phyloP scores from a whole-genome alignment of 2,329 filamentous ascomycete species.

The Colletotrichum lini region DNA sequence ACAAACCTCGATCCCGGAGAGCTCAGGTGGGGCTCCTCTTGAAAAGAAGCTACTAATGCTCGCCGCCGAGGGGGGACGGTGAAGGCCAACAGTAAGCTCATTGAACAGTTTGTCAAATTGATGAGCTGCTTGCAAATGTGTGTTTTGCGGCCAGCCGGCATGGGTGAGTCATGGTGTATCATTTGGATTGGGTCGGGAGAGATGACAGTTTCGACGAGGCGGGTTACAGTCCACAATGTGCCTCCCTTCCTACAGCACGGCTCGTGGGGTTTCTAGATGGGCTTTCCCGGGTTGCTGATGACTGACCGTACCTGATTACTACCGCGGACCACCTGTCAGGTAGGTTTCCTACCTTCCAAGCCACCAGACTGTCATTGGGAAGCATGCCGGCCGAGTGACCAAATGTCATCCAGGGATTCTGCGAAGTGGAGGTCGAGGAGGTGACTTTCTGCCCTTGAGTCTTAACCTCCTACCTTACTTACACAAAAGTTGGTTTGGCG shows the following conservation, averaged over 20 bases:
- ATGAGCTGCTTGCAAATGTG: neutral
- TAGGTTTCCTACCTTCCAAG: neutral
- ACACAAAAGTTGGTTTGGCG: slow-evolving; percentile 23
- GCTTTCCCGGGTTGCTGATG: neutral
- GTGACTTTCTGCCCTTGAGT: slow-evolving; percentile 12
- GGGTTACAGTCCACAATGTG: neutral
- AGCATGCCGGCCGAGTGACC: slow-evolving; percentile 7
- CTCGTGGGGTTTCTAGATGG: neutral
- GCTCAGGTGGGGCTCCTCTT: slow-evolving; percentile 24
- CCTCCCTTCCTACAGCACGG: neutral
- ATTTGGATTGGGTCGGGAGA: slow-evolving; percentile 13
- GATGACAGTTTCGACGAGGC: neutral
- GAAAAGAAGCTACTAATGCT: slow-evolving; percentile 26
- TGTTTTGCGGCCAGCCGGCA: neutral
- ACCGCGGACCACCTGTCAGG: neutral
- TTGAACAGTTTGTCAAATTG: slow-evolving; percentile 8
- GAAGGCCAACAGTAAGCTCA: slow-evolving; percentile 28
- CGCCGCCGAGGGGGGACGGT: slow-evolving; percentile 8
- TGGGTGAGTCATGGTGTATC: slow-evolving; percentile 33
- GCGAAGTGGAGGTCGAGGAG: neutral
- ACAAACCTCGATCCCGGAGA: slow-evolving; percentile 21
- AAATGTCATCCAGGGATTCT: slow-evolving; percentile 11
- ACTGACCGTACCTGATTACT: neutral
- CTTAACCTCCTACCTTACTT: neutral
- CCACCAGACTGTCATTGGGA: slow-evolving; percentile 11